Base-by-base conservation (phyloP, 305 asterid species). In the Stenogyne calaminthoides region DNA sequence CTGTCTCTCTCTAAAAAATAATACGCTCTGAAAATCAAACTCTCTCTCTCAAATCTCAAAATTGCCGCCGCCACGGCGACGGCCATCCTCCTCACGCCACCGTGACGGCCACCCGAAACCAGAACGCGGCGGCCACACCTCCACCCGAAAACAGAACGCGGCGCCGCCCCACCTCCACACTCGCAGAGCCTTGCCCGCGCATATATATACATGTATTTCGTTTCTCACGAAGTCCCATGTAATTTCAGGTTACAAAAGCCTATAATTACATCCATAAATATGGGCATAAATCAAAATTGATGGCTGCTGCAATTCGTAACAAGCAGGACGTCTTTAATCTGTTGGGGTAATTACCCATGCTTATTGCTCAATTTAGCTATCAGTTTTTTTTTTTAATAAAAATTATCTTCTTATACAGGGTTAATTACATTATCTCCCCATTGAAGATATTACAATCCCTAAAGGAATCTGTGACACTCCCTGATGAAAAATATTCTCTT, bases 241-340 rank as follows among this genome's bases (percentile, higher is more conserved):
- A 61, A 58, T 85, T 70, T 71, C 83, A 92, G 98, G 94, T 90
- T 14, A 87, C 94, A 46, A 88, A 92, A 72, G 88, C 94, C 66
- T 92, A 90, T 80, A 92, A 87, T 69, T 92, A 90, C 84, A 92
- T 92, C 74, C 97, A 92, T 69, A 92, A 85, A 81, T 78, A 86
- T 60, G 94, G 97, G 59, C 80, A 90, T 37, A 90, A 87, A 70
- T 85, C 97, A 59, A 90, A 87, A 80, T 9, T 92, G 84, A 90
- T 92, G 97, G 98, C 87, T n/a, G 96, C 97, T 32, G 96, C 98
- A 66, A 84, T 92, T 46, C 87, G 98, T 34, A 92, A 90, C 87
- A 90, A 92, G 69, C 98, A 92, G 84, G 98, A 92, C 34, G 76
- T 90, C 72, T 92, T 87, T 78, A 85, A 86, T 80, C 87, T 92